Evolutionary conservation across 2,329 filamentous ascomycete genomes (phyloP), one percentile per base, ranked within the genome.

Genomic region (Colletotrichum sansevieriae): DNA sequence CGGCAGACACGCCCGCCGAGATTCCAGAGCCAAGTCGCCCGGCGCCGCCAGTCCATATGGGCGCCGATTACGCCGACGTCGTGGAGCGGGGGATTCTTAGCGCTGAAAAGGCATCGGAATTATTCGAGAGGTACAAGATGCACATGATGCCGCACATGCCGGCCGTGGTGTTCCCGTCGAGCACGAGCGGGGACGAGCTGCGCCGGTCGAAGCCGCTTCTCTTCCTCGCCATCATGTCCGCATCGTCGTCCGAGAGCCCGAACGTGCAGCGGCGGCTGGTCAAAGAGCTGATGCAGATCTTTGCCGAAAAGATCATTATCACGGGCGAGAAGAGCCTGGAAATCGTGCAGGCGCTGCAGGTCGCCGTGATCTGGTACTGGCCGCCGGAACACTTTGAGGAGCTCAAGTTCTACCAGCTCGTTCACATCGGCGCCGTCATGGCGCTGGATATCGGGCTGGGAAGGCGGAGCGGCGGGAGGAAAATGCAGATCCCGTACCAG

Each of bases 361-460:
- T 97, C 3, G 85, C 89, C 7, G 89, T 91, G n/a, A 87, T 94
- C 20, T 97, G 94, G 92, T 97, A 97, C 77, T 90, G 90, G 77
- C 93, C 93, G 15, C 94, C 94, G 0, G 90, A 95, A 72, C 87
- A 92, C 73, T 92, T 92, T 68, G 93, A 97, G 75, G 92, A 96
- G 79, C 88, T 95, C 75, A 96, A 96, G 76, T 97, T 96, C 77
- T 97, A 96, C 80, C 92, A 95, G 81, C 86, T 96, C 72, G 89
- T 94, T 52, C 93, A 97, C 77, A 89, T 93, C 75, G 91, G 92
- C 2, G 91, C 91, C 55, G 87, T 93, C 73, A 93, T 97, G 90
- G 91, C 91, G 29, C 89, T 97, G 63, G 94, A 97, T 73, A 86
- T 97, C 39, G 94, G 94, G 0, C 86, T 97, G 7, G 92, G 91